These are phyloP conservation scores for Mucor mucedo DNA, from an alignment of 371 early-diverging fungal species.

Conservation along the genomic window DNA sequence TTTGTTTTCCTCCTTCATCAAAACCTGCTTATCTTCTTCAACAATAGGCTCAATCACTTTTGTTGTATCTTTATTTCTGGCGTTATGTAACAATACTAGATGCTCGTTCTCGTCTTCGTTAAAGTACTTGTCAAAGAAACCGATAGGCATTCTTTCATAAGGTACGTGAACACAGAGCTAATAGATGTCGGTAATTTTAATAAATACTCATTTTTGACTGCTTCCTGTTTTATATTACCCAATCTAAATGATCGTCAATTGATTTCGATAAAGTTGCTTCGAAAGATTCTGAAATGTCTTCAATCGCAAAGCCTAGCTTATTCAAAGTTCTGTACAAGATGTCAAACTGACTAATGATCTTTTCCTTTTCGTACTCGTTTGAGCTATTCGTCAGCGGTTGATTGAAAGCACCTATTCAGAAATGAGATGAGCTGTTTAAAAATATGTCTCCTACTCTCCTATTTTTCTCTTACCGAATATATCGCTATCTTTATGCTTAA, in stretches of 20 bases:
- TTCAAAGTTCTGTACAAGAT: slow-evolving; percentile 54
- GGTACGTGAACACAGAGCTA: slow-evolving; percentile 62
- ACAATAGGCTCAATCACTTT: not conserved
- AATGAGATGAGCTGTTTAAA: not conserved
- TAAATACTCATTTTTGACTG: not conserved
- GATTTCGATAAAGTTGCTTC: slow-evolving; percentile 46
- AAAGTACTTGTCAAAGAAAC: slow-evolving; percentile 63
- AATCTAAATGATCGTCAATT: slow-evolving; percentile 60
- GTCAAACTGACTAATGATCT: slow-evolving; percentile 53
- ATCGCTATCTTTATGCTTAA: slow-evolving; percentile 15
- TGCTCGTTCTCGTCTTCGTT: slow-evolving; percentile 37
- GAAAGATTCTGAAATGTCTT: slow-evolving; percentile 57
- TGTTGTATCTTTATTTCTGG: not conserved
- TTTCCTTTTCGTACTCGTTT: slow-evolving; percentile 37
- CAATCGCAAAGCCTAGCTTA: slow-evolving; percentile 53
- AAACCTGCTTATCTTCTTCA: slow-evolving; percentile 5
- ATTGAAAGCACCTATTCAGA: not conserved
- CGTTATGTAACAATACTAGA: slow-evolving; percentile 9
- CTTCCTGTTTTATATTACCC: slow-evolving; percentile 43
- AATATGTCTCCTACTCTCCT: not conserved
- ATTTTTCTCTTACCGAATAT: slow-evolving; percentile 2
- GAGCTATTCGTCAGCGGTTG: slow-evolving; percentile 2
- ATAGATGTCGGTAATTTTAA: not conserved
- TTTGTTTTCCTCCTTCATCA: not conserved
- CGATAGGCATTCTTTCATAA: slow-evolving; percentile 62